Evolutionary conservation across 2,329 filamentous ascomycete genomes (phyloP), one percentile per base, ranked within the genome.

Genomic region (Botrytis medusae): DNA sequence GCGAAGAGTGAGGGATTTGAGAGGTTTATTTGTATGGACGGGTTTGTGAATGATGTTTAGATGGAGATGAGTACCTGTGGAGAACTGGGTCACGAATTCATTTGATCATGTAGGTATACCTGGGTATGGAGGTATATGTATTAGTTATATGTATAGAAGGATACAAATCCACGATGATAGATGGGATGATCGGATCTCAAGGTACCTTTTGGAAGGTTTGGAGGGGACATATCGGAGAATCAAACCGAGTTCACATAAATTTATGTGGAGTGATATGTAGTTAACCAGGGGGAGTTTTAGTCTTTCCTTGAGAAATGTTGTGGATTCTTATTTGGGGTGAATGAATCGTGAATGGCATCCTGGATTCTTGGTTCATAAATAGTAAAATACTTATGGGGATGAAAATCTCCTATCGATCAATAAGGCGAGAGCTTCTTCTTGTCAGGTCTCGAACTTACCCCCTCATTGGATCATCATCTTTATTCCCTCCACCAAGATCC

Each of bases 11-110:
- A 18, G 64, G 64, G 46, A 68, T 68, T 18, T 40, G 46, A 25
- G 25, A 20, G 34, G 64, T 9, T 68, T 68, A 68, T 57, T 29
- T 54, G 64, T 54, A 68, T 40, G 25, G n/a, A 42, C n/a, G 48
- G 48, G 48, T 54, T 40, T 63, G 37, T 63, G 61, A 63, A 44
- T 63, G 37, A 51, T 67, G 22, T 48, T 54, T 7, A 37, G 44
- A 51, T 40, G 46, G 22, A 51, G 46, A 20, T 40, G 29, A 29
- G 16, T 32, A 29, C n/a, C 51, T 29, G 60, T 14, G 22, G 44
- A 67, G 46, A 63, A 57, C 51, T 63, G 64, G 64, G 46, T 67
- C 64, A 67, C 46, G 32, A 29, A 34, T 68, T 68, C 34, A 68
- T 57, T 32, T 54, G 29, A 40, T n/a, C n/a, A 64, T 46, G n/a